Conservation (phyloP, 345 rosid species). For the Lagerstroemia speciosa region DNA sequence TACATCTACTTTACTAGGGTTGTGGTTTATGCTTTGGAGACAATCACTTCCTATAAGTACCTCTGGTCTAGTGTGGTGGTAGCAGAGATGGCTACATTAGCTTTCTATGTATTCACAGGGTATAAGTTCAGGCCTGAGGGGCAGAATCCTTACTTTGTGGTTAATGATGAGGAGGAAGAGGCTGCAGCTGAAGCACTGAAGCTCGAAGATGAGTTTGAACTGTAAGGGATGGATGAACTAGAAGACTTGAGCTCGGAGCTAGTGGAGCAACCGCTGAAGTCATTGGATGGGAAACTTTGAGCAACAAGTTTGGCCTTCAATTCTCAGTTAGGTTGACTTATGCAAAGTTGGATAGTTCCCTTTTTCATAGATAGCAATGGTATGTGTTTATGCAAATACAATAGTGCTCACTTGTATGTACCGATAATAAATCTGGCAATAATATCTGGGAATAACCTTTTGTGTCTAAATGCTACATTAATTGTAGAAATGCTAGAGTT, state of each 20-base stretch:
- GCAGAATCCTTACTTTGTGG: slow-evolving; percentile 83
- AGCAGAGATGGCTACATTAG: slow-evolving; percentile 73
- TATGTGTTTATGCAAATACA: no score
- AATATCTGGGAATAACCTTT: neutral
- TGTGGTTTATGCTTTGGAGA: slow-evolving; percentile 77
- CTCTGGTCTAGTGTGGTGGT: slow-evolving; percentile 88
- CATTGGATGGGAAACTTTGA: slow-evolving; percentile 9
- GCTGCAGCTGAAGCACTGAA: slow-evolving; percentile 97
- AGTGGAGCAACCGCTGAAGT: slow-evolving; percentile 8
- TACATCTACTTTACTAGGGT: no score
- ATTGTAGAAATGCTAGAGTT: neutral
- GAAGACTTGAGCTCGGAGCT: slow-evolving; percentile 4
- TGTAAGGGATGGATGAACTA: slow-evolving; percentile 11
- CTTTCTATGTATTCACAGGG: slow-evolving; percentile 81
- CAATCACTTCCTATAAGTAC: slow-evolving; percentile 82
- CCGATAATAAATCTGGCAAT: neutral
- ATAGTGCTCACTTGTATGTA: slow-evolving; percentile 5
- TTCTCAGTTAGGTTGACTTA: neutral
- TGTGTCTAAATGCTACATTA: neutral
- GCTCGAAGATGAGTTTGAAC: no score
- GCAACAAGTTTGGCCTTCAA: slow-evolving; percentile 16
- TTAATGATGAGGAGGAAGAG: slow-evolving; percentile 98
- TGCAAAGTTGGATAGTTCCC: neutral
- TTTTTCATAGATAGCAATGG: neutral
- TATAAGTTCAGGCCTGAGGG: slow-evolving; percentile 86